Percentiles rank a stretch among this genome's conserved stretches.
Evolutionary conservation across 257 asterid genomes (phyloP).

Genomic region (Petunia axillaris): DNA sequence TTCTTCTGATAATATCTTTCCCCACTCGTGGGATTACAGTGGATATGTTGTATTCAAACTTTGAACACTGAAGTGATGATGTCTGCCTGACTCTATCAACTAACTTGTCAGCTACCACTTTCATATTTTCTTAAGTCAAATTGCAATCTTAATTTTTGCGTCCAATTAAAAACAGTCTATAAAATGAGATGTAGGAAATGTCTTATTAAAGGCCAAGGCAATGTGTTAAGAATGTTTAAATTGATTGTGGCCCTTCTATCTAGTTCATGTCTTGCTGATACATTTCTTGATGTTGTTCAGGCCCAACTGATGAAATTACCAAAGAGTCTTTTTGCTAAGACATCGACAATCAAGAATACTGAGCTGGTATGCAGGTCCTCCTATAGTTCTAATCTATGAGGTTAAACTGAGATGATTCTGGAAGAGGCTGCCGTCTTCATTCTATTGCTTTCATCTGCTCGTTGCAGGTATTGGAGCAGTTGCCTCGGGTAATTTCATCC

Average conservation of each 20-base stretch:
- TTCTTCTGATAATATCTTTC: background rate
- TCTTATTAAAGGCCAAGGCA: background rate
- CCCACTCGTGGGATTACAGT: too few relatives aligned
- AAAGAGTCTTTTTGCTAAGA: conserved; percentile 68
- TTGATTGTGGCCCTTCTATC: background rate
- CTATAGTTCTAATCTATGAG: conserved; percentile 18
- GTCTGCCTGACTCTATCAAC: background rate
- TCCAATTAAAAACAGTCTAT: background rate
- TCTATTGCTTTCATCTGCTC: conserved; percentile 25
- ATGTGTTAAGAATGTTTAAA: background rate
- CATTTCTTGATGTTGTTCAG: conserved; percentile 39
- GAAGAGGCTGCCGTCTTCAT: conserved; percentile 27
- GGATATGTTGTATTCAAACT: too few relatives aligned
- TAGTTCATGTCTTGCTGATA: background rate
- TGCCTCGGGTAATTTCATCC: conserved; percentile 75
- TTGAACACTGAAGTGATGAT: background rate
- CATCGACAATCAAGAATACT: conserved; percentile 65
- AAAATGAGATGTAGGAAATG: background rate
- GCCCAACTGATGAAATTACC: conserved; percentile 75
- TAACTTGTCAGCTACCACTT: background rate
- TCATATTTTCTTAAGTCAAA: background rate
- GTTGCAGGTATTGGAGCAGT: conserved; percentile 65
- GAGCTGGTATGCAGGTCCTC: conserved; percentile 49
- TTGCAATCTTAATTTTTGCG: background rate
- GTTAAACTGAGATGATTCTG: conserved; percentile 22